Conservation (phyloP, 371 early-diverging fungal species). For the Mucor mucedo region DNA sequence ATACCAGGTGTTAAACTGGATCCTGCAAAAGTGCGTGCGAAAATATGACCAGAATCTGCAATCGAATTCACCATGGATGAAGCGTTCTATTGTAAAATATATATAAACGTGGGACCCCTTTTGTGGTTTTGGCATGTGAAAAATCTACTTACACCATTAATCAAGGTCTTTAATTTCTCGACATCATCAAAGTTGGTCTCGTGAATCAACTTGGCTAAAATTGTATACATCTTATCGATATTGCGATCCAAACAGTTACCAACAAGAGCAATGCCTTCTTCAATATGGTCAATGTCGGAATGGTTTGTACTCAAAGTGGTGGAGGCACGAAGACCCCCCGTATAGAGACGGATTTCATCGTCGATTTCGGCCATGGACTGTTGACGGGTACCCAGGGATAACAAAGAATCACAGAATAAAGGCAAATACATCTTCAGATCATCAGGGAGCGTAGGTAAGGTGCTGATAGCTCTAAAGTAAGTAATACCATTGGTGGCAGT, state of each 20-base stretch:
- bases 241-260: slow-evolving; percentile 80
- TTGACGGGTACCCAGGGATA: slow-evolving; percentile 81
- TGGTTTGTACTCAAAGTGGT: slow-evolving; percentile 72
- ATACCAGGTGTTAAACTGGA: slow-evolving; percentile 68
- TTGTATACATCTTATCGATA: slow-evolving; percentile 73
- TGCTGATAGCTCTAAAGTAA: slow-evolving; percentile 80
- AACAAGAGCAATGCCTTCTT: slow-evolving; percentile 63
- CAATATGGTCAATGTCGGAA: slow-evolving; percentile 58
- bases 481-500: slow-evolving; percentile 92
- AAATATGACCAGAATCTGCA: slow-evolving; percentile 85
- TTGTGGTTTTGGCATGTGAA: not conserved
- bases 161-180: slow-evolving; percentile 75
- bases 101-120: slow-evolving; percentile 6
- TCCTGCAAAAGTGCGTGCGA: slow-evolving; percentile 78
- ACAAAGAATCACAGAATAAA: slow-evolving; percentile 80
- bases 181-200: slow-evolving; percentile 81
- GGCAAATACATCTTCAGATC: slow-evolving; percentile 79
- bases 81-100: slow-evolving; percentile 54
- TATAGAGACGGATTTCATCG: slow-evolving; percentile 83
- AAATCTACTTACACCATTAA: slow-evolving; percentile 63
- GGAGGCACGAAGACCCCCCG: slow-evolving; percentile 84
- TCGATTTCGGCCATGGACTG: slow-evolving; percentile 86
- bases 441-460: slow-evolving; percentile 63
- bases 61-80: slow-evolving; percentile 78
- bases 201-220: slow-evolving; percentile 70